Percentiles rank a stretch among this genome's conserved stretches.
Evolutionary conservation across 148 eudicot genomes (phyloP).

Genomic region (Fagopyrum esculentum): DNA sequence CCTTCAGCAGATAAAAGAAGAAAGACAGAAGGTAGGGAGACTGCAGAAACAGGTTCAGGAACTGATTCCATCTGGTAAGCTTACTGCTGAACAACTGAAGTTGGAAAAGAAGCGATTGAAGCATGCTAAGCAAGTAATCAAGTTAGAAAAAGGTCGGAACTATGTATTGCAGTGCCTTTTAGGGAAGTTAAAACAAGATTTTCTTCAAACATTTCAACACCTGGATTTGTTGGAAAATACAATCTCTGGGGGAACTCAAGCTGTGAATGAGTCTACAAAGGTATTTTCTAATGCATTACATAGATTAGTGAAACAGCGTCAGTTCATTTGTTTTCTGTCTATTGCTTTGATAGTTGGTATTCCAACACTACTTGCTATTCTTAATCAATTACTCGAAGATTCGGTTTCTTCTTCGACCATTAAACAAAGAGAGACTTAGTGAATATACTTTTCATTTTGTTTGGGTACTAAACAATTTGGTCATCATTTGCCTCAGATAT

Average conservation of each 20-base stretch:
- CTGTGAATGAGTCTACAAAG: constrained; percentile 36
- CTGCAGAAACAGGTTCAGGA: constrained; percentile 21
- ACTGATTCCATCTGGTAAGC: not conserved
- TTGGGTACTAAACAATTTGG: not conserved
- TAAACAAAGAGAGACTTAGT: not conserved
- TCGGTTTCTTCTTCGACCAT: not conserved
- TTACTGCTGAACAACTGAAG: constrained; percentile 49
- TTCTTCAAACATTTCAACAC: constrained; percentile 33
- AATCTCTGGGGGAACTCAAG: constrained; percentile 30
- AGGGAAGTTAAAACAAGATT: constrained; percentile 38
- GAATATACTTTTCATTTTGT: not conserved
- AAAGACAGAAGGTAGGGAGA: constrained; percentile 22
- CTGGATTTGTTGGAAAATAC: constrained; percentile 36
- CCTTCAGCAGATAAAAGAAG: constrained; percentile 20
- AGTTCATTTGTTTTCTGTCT: not conserved
- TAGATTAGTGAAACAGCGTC: not conserved
- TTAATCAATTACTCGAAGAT: not conserved
- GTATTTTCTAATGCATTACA: constrained; percentile 26
- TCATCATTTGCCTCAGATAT: not conserved
- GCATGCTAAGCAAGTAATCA: constrained; percentile 70
- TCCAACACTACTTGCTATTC: constrained; percentile 3
- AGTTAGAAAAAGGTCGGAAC: constrained; percentile 48
- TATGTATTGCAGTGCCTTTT: constrained; percentile 42
- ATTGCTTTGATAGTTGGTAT: not conserved
- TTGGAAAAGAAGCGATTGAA: constrained; percentile 62